Evolutionary conservation across 768 basidiomycete species (phyloP).

Genomic region (Phanerochaete carnosa): DNA sequence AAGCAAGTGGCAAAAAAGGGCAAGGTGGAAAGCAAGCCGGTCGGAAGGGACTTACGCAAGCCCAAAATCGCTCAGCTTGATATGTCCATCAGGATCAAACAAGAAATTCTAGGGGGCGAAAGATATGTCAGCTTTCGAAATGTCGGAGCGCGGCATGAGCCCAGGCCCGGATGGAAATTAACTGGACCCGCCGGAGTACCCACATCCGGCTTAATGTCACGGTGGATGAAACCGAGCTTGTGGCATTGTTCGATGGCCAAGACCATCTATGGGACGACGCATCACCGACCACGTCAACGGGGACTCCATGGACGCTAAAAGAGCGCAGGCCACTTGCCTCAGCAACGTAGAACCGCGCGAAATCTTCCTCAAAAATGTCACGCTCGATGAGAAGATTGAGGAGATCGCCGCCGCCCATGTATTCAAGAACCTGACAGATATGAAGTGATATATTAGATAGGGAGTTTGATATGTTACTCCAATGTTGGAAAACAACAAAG

Average conservation of each 20-base stretch:
- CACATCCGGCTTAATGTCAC: slow-evolving; percentile 96
- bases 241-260: slow-evolving; percentile 92
- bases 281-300: not conserved
- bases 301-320: slow-evolving; percentile 6
- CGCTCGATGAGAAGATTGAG: slow-evolving; percentile 93
- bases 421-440: slow-evolving; percentile 75
- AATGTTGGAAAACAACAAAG: not conserved
- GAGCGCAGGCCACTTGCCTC: slow-evolving; percentile 55
- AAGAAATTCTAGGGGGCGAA: slow-evolving; percentile 75
- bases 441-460: slow-evolving; percentile 50
- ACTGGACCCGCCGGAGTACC: slow-evolving; percentile 25
- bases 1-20: slow-evolving; percentile 16
- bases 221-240: slow-evolving; percentile 93
- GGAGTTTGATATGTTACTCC: slow-evolving; percentile 35
- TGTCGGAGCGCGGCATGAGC: not conserved
- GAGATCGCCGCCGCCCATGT: slow-evolving; percentile 95
- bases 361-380: slow-evolving; percentile 87
- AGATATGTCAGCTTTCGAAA: slow-evolving; percentile 16
- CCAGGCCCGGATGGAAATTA: slow-evolving; percentile 5
- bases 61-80: slow-evolving; percentile 94
- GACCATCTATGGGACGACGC: slow-evolving; percentile 67
- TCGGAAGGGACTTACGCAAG: slow-evolving; percentile 68
- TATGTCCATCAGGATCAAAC: slow-evolving; percentile 90
- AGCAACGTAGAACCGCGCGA: slow-evolving; percentile 90
- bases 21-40: slow-evolving; percentile 4